Evolutionary conservation across 345 rosid species (phyloP).

Genomic region (Linum tenue): DNA sequence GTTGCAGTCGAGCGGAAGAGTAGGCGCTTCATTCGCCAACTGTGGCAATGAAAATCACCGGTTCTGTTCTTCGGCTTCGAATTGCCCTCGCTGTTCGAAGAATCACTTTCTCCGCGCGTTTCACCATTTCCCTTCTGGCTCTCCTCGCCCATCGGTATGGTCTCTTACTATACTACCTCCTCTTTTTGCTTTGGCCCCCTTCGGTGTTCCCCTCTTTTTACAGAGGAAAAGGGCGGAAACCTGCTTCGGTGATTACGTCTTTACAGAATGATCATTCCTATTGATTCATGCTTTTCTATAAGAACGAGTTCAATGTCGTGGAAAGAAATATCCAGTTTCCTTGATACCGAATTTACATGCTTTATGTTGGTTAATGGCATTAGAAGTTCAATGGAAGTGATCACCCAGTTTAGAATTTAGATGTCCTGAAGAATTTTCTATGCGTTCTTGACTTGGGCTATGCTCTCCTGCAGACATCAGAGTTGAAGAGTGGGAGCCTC

Average conservation of each 20-base stretch:
- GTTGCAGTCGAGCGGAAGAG: not conserved
- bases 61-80: conserved; percentile 3
- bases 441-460: not conserved
- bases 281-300: not conserved
- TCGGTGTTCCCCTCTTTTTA: too few relatives aligned
- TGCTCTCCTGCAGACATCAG: conserved; percentile 19
- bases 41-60: not conserved
- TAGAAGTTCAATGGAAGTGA: not conserved
- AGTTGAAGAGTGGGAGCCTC: conserved; percentile 9
- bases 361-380: not conserved
- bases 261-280: not conserved
- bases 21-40: conserved; percentile 1
- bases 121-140: conserved; percentile 10
- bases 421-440: not conserved
- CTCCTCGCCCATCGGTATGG: conserved; percentile 8
- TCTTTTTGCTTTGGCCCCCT: too few relatives aligned
- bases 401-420: not conserved
- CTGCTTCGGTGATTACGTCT: not conserved
- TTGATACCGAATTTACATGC: not conserved
- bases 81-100: conserved; percentile 8
- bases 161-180: not conserved
- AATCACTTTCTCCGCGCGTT: conserved; percentile 10
- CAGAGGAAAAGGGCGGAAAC: too few relatives aligned
- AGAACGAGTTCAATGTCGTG: not conserved
- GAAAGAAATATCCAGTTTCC: not conserved